Base-by-base conservation (phyloP, 2,329 filamentous ascomycete species). In the Colletotrichum sp. region DNA sequence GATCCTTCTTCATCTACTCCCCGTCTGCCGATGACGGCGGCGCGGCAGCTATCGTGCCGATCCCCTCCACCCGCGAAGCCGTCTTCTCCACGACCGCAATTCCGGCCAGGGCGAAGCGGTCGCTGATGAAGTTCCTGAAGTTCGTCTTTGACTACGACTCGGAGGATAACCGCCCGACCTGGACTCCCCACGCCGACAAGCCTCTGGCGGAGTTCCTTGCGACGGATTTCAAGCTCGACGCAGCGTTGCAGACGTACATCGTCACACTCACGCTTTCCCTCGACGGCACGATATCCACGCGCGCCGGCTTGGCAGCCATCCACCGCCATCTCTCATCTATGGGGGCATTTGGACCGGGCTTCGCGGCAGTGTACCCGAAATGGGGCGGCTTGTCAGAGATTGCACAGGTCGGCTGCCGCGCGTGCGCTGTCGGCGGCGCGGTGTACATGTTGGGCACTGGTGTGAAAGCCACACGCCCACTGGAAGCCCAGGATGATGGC, bases 311-410 rank as follows among this genome's bases (percentile, higher is more conserved):
- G 29, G 90, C 91, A 3, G 90, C 92, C 30, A 94, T 99, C 72
- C 90, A 94, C 79, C 92, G 93, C 61, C 96, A 99, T 84, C 87
- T 99, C 67, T 91, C 91, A 16, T 98, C 96, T 1, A 96, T 98
- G 85, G 96, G 96, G 9, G 87, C 95, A 6, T 96, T 98, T 80
- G 96, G 96, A 0, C 91, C 94, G 64, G 96, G 96, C 12, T 99
- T 99, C 82, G 95, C 95, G 68, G 95, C 95, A 63, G 92, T 99
- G 15, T 92, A 98, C 79, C 94, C 96, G 27, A 98, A 98, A 88
- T 99, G 96, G 93, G 96, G 96, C 63, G 96, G 96, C 32, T 89
- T 94, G 63, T 94, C 95, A 36, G 96, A 99, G 85, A 92, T 99
- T 76, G 92, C 95, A 34, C 96, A 99, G 87, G 96, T 98, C 29